Evolutionary conservation across 225 moss, liverwort and hornwort species (phyloP), one percentile per base, ranked within the genome.

Genomic region (Pseudoscleropodium purum): DNA sequence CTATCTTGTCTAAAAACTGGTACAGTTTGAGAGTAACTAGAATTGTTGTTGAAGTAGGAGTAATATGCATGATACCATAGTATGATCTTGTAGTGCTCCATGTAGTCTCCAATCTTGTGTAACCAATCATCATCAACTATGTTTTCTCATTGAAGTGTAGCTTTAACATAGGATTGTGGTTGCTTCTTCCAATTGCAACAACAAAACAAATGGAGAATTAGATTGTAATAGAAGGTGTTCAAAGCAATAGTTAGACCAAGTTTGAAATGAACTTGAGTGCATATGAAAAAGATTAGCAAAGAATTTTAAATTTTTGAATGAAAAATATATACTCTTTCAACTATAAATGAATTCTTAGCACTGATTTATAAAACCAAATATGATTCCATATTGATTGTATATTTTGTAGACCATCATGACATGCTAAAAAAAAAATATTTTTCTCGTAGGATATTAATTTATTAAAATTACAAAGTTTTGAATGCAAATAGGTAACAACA

Each of bases 51-150:
- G 10, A 36, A 25, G 15, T 15, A 36, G 37, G 6, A 56, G 1
- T 79, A 37, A 9, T 25, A 25, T 1, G 0, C 10, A 10, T 56
- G 2, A 56, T 56, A 0, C 37, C 4, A 79, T 1, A 37, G 13
- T 16, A 25, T 56, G 10, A 78, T 37, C 26, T 56, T n/a, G 10
- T 26, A 52, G 16, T 0, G 0, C 26, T 57, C 4, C 1, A 6
- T 0, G 0, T 26, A 57, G 26, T 57, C 11, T 79, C 11, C 26
- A 57, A 57, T 26, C 56, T 79, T 79, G 1, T n/a, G 0, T 56
- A 56, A 24, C 10, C 4, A 25, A 4, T 10, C 0, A 0, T n/a
- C 17, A n/a, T 26, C 16, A 56, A 78, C 2, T 37, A 36, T 36
- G 36, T 77, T 54, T 52, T 2, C 0, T 36, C 5, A 36, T 54